phyloP scores from a whole-genome alignment of 495 filamentous ascomycete species.

The Cryomyces antarcticus region DNA sequence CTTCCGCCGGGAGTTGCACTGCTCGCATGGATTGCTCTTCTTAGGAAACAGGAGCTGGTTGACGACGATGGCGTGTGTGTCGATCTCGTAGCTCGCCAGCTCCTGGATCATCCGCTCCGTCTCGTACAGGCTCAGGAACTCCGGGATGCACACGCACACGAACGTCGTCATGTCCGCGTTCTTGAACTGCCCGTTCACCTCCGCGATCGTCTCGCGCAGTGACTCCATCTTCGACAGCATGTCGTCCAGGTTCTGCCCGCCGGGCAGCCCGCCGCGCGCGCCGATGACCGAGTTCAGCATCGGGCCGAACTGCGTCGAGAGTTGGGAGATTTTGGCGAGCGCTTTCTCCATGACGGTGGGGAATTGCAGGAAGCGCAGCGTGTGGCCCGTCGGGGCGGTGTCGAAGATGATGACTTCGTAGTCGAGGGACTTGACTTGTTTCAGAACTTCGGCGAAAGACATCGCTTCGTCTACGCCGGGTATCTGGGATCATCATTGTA shows the following conservation, averaged over 20 bases:
- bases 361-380: slow-evolving; percentile 96
- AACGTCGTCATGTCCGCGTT: slow-evolving; percentile 91
- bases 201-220: slow-evolving; percentile 74
- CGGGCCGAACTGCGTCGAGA: slow-evolving; percentile 84
- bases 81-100: slow-evolving; percentile 78
- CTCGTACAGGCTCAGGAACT: slow-evolving; percentile 94
- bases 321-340: slow-evolving; percentile 83
- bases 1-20: slow-evolving; percentile 83
- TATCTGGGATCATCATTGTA: slow-evolving; percentile 34
- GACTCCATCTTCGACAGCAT: slow-evolving; percentile 86
- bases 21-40: slow-evolving; percentile 67
- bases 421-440: slow-evolving; percentile 97
- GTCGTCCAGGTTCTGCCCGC: slow-evolving; percentile 76
- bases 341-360: slow-evolving; percentile 96
- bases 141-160: slow-evolving; percentile 94
- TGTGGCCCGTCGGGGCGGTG: slow-evolving; percentile 97
- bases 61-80: slow-evolving; percentile 93
- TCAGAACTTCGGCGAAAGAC: slow-evolving; percentile 97
- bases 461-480: slow-evolving; percentile 98
- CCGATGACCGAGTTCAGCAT: slow-evolving; percentile 89
- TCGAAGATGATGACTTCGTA: slow-evolving; percentile 99
- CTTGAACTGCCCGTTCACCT: slow-evolving; percentile 97
- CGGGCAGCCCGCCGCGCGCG: slow-evolving; percentile 61
- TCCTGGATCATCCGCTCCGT: slow-evolving; percentile 99
- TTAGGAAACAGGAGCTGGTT: slow-evolving; percentile 94